Conservation (phyloP, 305 asterid species). For the Solanum hybrid region DNA sequence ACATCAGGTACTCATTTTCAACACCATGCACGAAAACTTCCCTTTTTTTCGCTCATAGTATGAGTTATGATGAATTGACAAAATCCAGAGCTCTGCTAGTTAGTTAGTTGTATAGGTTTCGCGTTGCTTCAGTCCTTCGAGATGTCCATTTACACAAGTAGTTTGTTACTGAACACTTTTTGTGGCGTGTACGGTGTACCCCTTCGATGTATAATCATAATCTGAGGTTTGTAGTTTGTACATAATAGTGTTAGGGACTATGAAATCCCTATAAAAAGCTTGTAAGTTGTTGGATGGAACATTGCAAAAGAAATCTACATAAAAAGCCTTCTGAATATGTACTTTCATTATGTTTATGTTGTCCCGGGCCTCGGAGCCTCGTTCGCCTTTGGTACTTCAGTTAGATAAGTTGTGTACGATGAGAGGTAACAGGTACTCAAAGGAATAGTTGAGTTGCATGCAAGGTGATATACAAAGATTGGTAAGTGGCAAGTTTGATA, state of each 20-base stretch:
- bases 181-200: neutral
- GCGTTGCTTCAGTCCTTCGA: neutral
- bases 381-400: neutral
- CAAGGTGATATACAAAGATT: neutral
- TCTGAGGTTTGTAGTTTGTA: neutral
- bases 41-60: neutral
- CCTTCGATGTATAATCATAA: neutral
- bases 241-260: neutral
- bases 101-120: constrained; percentile 1
- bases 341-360: neutral
- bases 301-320: neutral
- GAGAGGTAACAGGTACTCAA: neutral
- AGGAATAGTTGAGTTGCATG: neutral
- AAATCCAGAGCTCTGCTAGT: neutral
- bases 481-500: neutral
- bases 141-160: neutral
- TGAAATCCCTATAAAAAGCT: neutral
- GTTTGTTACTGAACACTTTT: neutral
- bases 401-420: neutral
- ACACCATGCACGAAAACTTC: neutral
- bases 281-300: neutral
- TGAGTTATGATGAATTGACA: neutral
- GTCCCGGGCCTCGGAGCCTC: neutral
- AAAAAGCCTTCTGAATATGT: neutral
- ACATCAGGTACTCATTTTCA: constrained; percentile 1